A percentile compares a stretch with the other conserved stretches of the same genome.
phyloP scores from a whole-genome alignment of 805 yeast genomes.

The Maudiozyma pseudohumilis region DNA sequence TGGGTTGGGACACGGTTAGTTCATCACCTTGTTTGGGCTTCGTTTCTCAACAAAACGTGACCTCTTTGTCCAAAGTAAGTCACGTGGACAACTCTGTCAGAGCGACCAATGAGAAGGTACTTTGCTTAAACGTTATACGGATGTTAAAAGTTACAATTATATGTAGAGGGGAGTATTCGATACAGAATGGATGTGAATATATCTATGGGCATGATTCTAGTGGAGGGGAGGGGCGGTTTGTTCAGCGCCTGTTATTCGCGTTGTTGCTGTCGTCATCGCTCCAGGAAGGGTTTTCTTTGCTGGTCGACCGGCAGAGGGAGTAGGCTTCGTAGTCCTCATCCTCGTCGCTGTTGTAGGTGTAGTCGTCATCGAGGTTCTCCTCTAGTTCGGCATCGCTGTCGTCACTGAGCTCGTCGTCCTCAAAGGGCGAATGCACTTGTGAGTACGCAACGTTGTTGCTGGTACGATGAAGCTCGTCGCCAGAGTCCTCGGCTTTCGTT shows the following conservation, averaged over 20 bases:
- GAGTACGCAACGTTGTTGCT: slow-evolving; percentile 14
- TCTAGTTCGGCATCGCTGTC: slow-evolving; percentile 11
- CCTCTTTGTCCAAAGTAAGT: too few species aligned
- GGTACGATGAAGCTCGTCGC: slow-evolving; percentile 1
- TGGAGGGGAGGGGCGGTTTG: too few species aligned
- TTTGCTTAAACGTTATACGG: too few species aligned
- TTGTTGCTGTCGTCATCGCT: slow-evolving; percentile 10
- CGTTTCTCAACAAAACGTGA: too few species aligned
- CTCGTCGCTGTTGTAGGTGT: slow-evolving; percentile 2
- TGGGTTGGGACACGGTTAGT: too few species aligned
- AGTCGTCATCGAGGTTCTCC: slow-evolving; percentile 11
- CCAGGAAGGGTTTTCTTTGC: slow-evolving; percentile 27
- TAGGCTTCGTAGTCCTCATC: slow-evolving; percentile 16
- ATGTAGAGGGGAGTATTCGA: too few species aligned
- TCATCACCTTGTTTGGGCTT: slow-evolving; percentile 12
- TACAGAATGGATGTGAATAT: too few species aligned
- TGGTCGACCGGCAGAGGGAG: slow-evolving; percentile 25
- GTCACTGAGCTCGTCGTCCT: slow-evolving; percentile 12
- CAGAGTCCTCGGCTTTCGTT: background rate
- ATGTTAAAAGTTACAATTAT: too few species aligned
- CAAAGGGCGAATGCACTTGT: slow-evolving; percentile 9
- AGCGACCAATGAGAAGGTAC: too few species aligned
- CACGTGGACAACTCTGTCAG: too few species aligned
- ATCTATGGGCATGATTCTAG: too few species aligned
- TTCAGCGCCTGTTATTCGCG: too few species aligned